Evolutionary conservation across 78 protist genomes (phyloP), one percentile per base, ranked within the genome.

Genomic region (Pigoraptor vietnamica): DNA sequence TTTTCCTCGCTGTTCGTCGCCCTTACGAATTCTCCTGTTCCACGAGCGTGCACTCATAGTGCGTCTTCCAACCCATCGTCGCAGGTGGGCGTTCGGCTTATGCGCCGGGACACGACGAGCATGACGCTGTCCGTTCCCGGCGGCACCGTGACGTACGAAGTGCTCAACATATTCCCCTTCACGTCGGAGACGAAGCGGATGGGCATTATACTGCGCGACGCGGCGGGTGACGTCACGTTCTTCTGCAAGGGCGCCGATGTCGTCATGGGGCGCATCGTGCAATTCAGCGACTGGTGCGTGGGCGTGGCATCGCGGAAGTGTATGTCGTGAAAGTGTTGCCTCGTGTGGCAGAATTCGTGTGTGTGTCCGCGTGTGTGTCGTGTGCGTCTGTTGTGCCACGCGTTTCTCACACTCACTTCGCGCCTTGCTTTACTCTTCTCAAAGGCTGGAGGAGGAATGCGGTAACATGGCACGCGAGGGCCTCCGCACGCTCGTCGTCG

Each of bases 391-490:
- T 48, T 48, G 6, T 48, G 14, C 14, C n/a, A n/a, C n/a, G n/a
- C n/a, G n/a, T n/a, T n/a, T n/a, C n/a, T n/a, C n/a, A n/a, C n/a
- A n/a, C n/a, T n/a, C n/a, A n/a, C n/a, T n/a, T n/a, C n/a, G n/a
- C n/a, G n/a, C n/a, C n/a, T n/a, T n/a, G n/a, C n/a, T n/a, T n/a
- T n/a, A n/a, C n/a, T n/a, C n/a, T n/a, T n/a, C n/a, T n/a, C n/a
- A n/a, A n/a, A 48, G 67, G 67, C 93, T 98, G 37, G 98, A 96
- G 36, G 99, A 99, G 90, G 99, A 98, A 79, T 93, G 95, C 39
- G 98, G 95, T 25, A 97, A 98, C 87, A 93, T 98, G 96, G 98
- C 99, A 1, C 88, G 99, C 37, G 98, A 98, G 48, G 99, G 99
- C 0, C 37, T 92, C 23, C 94, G 94, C 35, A 92, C 94, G 33